Percentiles rank a stretch among this genome's conserved stretches.
Evolutionary conservation across 768 basidiomycete species (phyloP).

Genomic region (Gloeopeniophorella convolvens): DNA sequence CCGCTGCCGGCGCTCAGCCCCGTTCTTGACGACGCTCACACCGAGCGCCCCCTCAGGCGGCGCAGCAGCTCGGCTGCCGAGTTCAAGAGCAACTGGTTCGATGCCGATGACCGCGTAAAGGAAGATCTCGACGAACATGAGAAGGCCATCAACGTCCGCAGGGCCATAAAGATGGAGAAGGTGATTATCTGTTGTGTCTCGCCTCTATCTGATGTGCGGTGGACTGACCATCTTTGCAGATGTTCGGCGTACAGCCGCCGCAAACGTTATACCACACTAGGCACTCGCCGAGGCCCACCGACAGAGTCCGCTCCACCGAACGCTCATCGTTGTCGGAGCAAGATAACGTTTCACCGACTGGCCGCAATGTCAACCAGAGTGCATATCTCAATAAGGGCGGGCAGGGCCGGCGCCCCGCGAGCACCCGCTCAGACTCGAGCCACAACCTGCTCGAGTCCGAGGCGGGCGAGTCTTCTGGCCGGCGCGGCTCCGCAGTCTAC

Average conservation of each 20-base stretch:
- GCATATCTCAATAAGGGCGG: conserved; percentile 38
- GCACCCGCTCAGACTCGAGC: conserved; percentile 55
- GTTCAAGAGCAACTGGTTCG: conserved; percentile 42
- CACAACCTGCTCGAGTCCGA: conserved; percentile 36
- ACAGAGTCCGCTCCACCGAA: conserved; percentile 10
- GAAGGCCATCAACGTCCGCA: conserved; percentile 71
- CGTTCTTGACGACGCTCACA: conserved; percentile 18
- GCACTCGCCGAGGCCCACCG: conserved; percentile 32
- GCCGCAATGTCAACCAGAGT: conserved; percentile 42
- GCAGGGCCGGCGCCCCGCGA: conserved; percentile 33
- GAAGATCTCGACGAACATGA: conserved; percentile 67
- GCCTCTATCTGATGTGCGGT: background rate
- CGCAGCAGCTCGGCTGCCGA: conserved; percentile 50
- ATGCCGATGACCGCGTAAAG: conserved; percentile 55
- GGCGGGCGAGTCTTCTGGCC: conserved; percentile 3
- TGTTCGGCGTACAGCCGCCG: conserved; percentile 78
- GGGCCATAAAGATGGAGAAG: conserved; percentile 87
- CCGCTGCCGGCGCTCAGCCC: conserved; percentile 28
- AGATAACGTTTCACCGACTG: conserved; percentile 13
- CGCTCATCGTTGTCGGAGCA: background rate
- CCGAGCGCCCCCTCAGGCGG: conserved; percentile 35
- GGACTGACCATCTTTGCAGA: conserved; percentile 33
- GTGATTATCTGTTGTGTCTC: conserved; percentile 32
- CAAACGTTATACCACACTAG: conserved; percentile 73
- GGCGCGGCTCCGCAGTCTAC: conserved; percentile 40